These are phyloP conservation scores for Candida morakotiae DNA, from an alignment of 805 yeast genomes.

Conservation along the genomic window DNA sequence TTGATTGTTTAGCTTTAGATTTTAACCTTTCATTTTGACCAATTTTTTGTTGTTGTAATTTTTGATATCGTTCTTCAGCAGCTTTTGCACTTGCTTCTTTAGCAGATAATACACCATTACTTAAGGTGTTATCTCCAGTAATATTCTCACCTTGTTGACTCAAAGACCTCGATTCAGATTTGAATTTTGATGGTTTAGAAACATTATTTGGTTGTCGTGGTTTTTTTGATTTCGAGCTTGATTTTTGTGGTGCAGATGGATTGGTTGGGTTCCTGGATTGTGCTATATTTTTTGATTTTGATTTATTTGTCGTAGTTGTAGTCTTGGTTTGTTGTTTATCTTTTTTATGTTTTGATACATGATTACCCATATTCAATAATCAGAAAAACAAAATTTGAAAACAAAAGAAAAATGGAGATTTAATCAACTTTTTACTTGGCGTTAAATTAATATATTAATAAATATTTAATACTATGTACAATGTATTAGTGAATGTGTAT, in stretches of 20 bases:
- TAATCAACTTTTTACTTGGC: too few relatives aligned
- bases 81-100: constrained; percentile 37
- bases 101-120: constrained; percentile 7
- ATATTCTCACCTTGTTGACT: neutral
- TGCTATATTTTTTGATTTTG: neutral
- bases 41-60: constrained; percentile 22
- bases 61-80: constrained; percentile 31
- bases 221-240: neutral
- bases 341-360: constrained; percentile 3
- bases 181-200: neutral
- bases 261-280: neutral
- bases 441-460: too few relatives aligned
- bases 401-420: too few relatives aligned
- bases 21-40: constrained; percentile 27
- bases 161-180: constrained; percentile 1
- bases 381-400: too few relatives aligned
- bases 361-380: constrained; percentile 3
- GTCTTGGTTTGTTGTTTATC: constrained; percentile 1
- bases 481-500: too few relatives aligned
- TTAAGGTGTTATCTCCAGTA: neutral
- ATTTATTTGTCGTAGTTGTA: neutral
- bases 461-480: too few relatives aligned
- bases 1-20: constrained; percentile 11
- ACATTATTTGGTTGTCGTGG: neutral
- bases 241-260: too few relatives aligned